Evolutionary conservation across 805 yeast genomes (phyloP).

Genomic region (Priceomyces castillae): DNA sequence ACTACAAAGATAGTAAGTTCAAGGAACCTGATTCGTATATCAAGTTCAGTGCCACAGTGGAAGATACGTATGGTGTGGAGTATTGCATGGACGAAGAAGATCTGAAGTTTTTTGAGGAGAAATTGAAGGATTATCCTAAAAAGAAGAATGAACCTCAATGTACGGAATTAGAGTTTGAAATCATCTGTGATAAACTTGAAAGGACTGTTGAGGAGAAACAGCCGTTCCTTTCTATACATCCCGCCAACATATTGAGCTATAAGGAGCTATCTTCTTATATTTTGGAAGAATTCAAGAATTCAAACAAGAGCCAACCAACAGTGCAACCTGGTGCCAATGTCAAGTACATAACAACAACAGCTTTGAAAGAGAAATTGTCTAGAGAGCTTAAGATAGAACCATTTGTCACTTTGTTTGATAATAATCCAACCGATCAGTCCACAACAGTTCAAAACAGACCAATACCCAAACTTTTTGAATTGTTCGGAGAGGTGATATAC

Average conservation of each 20-base stretch:
- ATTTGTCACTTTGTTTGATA: constrained; percentile 60
- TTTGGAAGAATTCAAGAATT: constrained; percentile 30
- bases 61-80: constrained; percentile 82
- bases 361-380: constrained; percentile 56
- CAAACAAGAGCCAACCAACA: constrained; percentile 25
- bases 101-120: constrained; percentile 56
- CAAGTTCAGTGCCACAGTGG: constrained; percentile 91
- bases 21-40: constrained; percentile 75
- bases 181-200: constrained; percentile 72
- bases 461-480: constrained; percentile 45
- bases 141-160: constrained; percentile 32
- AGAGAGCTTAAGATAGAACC: constrained; percentile 54
- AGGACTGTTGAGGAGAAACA: constrained; percentile 72
- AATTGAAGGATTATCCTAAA: constrained; percentile 32
- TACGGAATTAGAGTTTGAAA: constrained; percentile 84
- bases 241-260: constrained; percentile 66
- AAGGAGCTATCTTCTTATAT: constrained; percentile 62
- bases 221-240: constrained; percentile 86
- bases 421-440: constrained; percentile 25
- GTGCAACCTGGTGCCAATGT: constrained; percentile 27
- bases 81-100: constrained; percentile 91
- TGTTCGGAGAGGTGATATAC: constrained; percentile 67
- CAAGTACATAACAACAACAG: constrained; percentile 48
- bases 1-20: constrained; percentile 62
- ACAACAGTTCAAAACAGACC: constrained; percentile 36